Base-by-base conservation (phyloP, 2,329 filamentous ascomycete genomes). In the Trichoderma polysporum region DNA sequence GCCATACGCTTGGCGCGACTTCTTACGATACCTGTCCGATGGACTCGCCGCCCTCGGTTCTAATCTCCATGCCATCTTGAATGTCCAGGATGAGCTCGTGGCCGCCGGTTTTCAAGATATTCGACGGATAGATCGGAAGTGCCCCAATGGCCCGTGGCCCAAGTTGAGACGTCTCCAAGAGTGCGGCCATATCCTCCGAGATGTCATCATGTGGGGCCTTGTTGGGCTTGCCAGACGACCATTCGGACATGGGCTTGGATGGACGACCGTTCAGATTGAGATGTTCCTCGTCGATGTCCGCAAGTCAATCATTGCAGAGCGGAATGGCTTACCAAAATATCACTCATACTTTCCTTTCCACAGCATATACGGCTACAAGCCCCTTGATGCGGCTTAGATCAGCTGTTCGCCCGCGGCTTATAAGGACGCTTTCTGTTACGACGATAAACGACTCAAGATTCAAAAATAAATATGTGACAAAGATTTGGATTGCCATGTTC, bases 131-230 rank as follows among this genome's bases (percentile, higher is more conserved):
- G 76, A 76, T 25, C 78, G 82, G 27, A 84, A 85, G 71, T 80
- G 79, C 8, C 84, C 84, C 4, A 72, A 85, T 1, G 84, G 84
- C 17, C 74, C 79, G 3, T 86, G 84, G 84, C 78, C 83, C 2
- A 76, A 77, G 56, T 77, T 78, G 65, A 71, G 76, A 29, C 76
- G 79, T 3, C 76, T 83, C 22, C 77, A 80, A 54, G 76, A 81
- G 39, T 83, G 81, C 69, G 83, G 83, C 1, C 75, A 82, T 35
- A 77, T 84, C 27, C 71, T 84, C 67, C 76, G 81, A 37, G 81
- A 82, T 29, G 78, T 79, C 4, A 73, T 80, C 61, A 74, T 80
- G 71, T 76, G 78, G 73, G 79, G 79, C 2, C 74, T 82, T 29
- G 72, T 77, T 31, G 80, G 80, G 2, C 69, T 82, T 9, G 72